Evolutionary conservation across 352 stramenopile genomes (phyloP), one percentile per base, ranked within the genome.

Genomic region (Phytophthora crassamura): DNA sequence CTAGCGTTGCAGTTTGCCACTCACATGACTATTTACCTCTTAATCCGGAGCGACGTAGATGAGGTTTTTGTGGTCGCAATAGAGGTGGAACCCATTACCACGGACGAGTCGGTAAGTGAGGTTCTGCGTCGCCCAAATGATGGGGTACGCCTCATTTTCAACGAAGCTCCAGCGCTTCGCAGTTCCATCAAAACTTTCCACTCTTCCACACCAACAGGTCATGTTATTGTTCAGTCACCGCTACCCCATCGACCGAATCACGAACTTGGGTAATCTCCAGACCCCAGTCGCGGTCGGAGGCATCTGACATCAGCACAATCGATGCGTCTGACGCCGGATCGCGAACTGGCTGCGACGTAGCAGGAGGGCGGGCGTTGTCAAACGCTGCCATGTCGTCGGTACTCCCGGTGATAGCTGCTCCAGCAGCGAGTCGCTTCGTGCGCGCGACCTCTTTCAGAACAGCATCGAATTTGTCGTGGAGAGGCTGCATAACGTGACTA

Each of bases 1-100:
- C 34, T 35, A 59, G 12, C 38, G 33, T 15, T 59, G 51, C 10
- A 59, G 38, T 45, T 50, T 59, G 9, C 38, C 51, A 2, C 38
- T 16, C 1, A 59, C 34, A 20, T 59, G 51, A 5, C 39, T 28
- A 15, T 49, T 48, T 35, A 59, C 10, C 10, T 59, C 35, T 3
- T 15, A 5, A 36, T 32, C 15, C 33, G 51, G 39, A 28, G 14
- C 16, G 15, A 48, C 18, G 16, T 49, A 25, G 4, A 36, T 49
- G 11, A 49, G 22, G 42, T 36, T 49, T 4, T 20, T 25, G 18
- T 49, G 22, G 12, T 49, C 42, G 1, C n/a, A 30, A 18, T 34
- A 36, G 4, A 49, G 16, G 20, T 25, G 20, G 12, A 49, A 49
- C 4, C 42, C 42, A 28, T 28, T 28, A 28, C 22, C 22, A 28